Conservation (phyloP, 2,329 filamentous ascomycete species). For the Penicillium verrucosum region DNA sequence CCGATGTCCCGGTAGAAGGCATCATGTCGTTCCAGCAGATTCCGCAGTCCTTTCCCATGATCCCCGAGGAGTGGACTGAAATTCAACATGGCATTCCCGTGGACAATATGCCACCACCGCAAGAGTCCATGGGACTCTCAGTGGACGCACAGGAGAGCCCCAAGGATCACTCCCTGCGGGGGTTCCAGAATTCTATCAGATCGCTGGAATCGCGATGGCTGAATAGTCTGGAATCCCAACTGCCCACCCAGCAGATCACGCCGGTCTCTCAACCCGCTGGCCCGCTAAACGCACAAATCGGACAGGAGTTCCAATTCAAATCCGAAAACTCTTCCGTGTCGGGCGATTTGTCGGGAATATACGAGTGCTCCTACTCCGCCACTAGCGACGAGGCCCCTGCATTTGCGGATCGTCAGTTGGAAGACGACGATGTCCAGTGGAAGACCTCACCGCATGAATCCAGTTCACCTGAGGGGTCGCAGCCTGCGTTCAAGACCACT, state of each 20-base stretch:
- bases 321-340: conserved; percentile 40
- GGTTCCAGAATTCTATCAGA: conserved; percentile 27
- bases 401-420: conserved; percentile 31
- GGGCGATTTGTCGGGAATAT: conserved; percentile 33
- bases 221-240: conserved; percentile 32
- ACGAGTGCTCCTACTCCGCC: conserved; percentile 34
- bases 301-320: conserved; percentile 35
- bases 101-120: conserved; percentile 15
- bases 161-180: conserved; percentile 22
- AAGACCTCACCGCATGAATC: conserved; percentile 27
- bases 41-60: conserved; percentile 29
- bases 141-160: conserved; percentile 22
- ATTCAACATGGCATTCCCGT: conserved; percentile 14
- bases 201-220: conserved; percentile 37
- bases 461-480: conserved; percentile 25
- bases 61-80: conserved; percentile 30
- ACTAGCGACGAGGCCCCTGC: conserved; percentile 30
- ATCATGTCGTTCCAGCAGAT: conserved; percentile 33
- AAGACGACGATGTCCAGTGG: conserved; percentile 33
- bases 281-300: conserved; percentile 17
- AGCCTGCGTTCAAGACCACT: conserved; percentile 27
- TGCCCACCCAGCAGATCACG: conserved; percentile 30
- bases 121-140: conserved; percentile 14
- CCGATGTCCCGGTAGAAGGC: conserved; percentile 31
- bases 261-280: conserved; percentile 23